Evolutionary conservation across 805 yeast genomes (phyloP).

Genomic region (Candida boleticola): DNA sequence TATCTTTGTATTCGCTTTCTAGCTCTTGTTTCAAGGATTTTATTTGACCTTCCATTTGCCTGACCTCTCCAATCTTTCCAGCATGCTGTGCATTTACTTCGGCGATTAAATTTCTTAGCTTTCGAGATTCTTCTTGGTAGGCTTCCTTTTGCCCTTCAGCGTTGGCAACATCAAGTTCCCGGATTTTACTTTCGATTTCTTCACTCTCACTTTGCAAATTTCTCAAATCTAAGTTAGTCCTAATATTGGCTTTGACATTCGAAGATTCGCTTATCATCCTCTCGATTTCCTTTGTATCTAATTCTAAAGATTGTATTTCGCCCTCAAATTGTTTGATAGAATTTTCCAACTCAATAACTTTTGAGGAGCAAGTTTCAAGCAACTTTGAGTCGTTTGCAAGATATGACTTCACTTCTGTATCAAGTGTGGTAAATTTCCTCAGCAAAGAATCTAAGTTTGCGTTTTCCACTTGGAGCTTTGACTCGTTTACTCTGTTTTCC

Average conservation of each 20-base stretch:
- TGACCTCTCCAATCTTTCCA: slow-evolving; percentile 79
- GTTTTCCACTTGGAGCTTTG: slow-evolving; percentile 5
- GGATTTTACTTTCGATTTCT: slow-evolving; percentile 37
- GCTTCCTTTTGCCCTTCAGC: slow-evolving; percentile 61
- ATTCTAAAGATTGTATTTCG: slow-evolving; percentile 21
- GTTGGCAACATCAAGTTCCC: slow-evolving; percentile 46
- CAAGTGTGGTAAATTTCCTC: slow-evolving; percentile 6
- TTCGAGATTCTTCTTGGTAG: slow-evolving; percentile 56
- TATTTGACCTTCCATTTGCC: slow-evolving; percentile 76
- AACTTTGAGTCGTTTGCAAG: slow-evolving; percentile 17
- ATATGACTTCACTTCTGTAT: slow-evolving; percentile 16
- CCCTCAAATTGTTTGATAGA: slow-evolving; percentile 10
- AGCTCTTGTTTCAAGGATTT: slow-evolving; percentile 56
- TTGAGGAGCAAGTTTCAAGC: slow-evolving; percentile 22
- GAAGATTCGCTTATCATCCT: slow-evolving; percentile 53
- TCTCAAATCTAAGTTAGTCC: slow-evolving; percentile 62
- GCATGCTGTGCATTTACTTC: slow-evolving; percentile 62
- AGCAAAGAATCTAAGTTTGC: slow-evolving; percentile 6
- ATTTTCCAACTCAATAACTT: slow-evolving; percentile 21
- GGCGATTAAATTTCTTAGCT: slow-evolving; percentile 51
- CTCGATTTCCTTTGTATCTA: slow-evolving; percentile 31
- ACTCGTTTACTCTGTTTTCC: slow-evolving; percentile 5
- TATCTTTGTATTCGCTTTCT: slow-evolving; percentile 64
- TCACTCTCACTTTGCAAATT: slow-evolving; percentile 39
- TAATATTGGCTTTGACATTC: slow-evolving; percentile 59